Evolutionary conservation across 208 protist genomes (phyloP).

Genomic region (Naegleria lovaniensis): DNA sequence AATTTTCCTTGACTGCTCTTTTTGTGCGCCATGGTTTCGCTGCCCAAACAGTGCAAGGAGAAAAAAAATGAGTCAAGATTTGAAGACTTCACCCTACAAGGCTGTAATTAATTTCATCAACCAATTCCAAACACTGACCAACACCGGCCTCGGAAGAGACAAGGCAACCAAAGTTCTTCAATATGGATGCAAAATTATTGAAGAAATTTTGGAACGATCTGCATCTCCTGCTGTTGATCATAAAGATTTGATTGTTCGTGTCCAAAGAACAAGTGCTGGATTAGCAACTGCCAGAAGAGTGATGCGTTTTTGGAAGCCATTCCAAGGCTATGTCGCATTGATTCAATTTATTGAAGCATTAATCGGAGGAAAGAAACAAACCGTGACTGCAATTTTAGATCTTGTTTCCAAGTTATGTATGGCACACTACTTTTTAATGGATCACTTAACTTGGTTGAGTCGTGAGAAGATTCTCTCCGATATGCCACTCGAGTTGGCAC

Average conservation of each 20-base stretch:
- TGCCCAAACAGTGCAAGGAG: too few species aligned
- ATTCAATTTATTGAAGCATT: conserved; percentile 9
- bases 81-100: neutral
- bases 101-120: neutral
- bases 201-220: neutral
- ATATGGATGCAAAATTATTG: conserved; percentile 21
- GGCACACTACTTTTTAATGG: conserved; percentile 1
- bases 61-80: neutral
- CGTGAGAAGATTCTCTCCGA: neutral
- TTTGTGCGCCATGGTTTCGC: too few species aligned
- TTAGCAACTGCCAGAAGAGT: conserved; percentile 4
- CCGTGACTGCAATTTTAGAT: neutral
- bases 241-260: neutral
- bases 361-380: neutral
- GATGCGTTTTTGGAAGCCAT: conserved; percentile 16
- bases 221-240: neutral
- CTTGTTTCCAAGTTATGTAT: neutral
- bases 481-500: neutral
- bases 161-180: neutral
- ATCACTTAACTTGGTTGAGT: neutral
- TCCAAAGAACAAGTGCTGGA: neutral
- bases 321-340: neutral
- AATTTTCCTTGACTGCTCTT: too few species aligned
- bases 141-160: neutral
- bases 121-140: neutral